Evolutionary conservation across 495 filamentous ascomycete species (phyloP).

Genomic region (Ramalina intermedia): DNA sequence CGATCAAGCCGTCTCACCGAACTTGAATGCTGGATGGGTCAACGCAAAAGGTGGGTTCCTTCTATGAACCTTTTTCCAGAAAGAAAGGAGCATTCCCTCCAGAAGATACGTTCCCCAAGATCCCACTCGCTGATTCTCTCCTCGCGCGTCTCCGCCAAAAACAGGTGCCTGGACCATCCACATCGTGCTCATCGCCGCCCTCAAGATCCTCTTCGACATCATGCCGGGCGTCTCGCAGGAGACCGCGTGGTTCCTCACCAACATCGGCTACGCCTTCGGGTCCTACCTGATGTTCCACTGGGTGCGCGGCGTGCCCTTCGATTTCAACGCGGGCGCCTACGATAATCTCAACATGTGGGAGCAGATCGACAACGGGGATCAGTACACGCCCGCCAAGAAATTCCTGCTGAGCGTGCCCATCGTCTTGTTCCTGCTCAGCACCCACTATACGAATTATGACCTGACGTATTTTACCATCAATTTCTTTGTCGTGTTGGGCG

Average conservation of each 20-base stretch:
- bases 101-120: neutral
- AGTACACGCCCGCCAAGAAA: constrained; percentile 97
- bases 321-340: constrained; percentile 98
- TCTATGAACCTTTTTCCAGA: constrained; percentile 17
- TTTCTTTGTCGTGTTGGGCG: constrained; percentile 75
- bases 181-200: constrained; percentile 69
- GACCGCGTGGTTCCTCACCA: constrained; percentile 95
- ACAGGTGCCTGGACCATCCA: constrained; percentile 95
- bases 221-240: constrained; percentile 91
- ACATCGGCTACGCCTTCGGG: constrained; percentile 97
- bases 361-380: constrained; percentile 97
- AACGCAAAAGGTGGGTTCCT: constrained; percentile 72
- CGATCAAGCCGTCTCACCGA: constrained; percentile 87
- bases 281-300: constrained; percentile 99
- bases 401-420: constrained; percentile 91
- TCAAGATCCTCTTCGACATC: constrained; percentile 94
- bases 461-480: constrained; percentile 94
- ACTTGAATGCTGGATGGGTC: constrained; percentile 96
- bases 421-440: constrained; percentile 85
- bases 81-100: neutral
- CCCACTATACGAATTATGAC: constrained; percentile 97
- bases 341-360: constrained; percentile 99
- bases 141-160: neutral
- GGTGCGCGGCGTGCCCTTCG: constrained; percentile 94
- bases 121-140: neutral